Base-by-base conservation (phyloP, 192 early-diverging fungal species). In the Geranomyces michiganensis region DNA sequence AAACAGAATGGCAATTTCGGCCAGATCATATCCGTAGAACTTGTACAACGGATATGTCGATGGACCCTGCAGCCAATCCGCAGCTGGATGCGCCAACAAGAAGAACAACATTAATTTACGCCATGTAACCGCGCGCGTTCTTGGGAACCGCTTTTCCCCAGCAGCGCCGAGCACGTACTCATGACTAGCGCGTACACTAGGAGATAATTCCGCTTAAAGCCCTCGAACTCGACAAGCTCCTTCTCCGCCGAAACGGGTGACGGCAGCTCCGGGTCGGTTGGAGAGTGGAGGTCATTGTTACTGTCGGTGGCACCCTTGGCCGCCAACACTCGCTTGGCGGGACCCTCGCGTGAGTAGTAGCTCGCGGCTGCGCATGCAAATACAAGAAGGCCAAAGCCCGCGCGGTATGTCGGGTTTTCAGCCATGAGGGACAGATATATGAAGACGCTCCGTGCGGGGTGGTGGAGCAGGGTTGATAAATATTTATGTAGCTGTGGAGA, bases 41-140 rank as follows among this genome's bases (percentile, higher is more conserved):
- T 81, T 74, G 65, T 93, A 93, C 48, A 92, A 61, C 21, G 83
- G 81, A 65, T 90, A 92, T 13, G 87, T 62, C 65, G 92, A 89
- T 7, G 91, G 72, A 7, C 77, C 77, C 36, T 79, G 77, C 22
- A 79, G 70, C 77, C 77, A 79, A 70, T 79, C 77, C 32, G 73
- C 58, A 53, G 67, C 68, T 76, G 36, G 0, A 62, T 3, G 36
- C 36, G 36, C 36, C 3, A 41, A 3, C 5, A 41, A 41, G 10
- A 41, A 41, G 36, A 41, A 10, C 36, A 41, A 7, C 10, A 3
- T 10, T 7, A 10, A 3, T 3, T 41, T 41, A 41, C 5, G 36
- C 3, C 10, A 41, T 41, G 36, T 41, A 10, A 10, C 5, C 36
- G 10, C 36, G 36, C 36, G 36, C 36, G 3, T 10, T 10, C 36